Percentiles rank a stretch among this genome's conserved stretches.
Evolutionary conservation across 208 protist species (phyloP).

Genomic region (Trypanosoma congolense): DNA sequence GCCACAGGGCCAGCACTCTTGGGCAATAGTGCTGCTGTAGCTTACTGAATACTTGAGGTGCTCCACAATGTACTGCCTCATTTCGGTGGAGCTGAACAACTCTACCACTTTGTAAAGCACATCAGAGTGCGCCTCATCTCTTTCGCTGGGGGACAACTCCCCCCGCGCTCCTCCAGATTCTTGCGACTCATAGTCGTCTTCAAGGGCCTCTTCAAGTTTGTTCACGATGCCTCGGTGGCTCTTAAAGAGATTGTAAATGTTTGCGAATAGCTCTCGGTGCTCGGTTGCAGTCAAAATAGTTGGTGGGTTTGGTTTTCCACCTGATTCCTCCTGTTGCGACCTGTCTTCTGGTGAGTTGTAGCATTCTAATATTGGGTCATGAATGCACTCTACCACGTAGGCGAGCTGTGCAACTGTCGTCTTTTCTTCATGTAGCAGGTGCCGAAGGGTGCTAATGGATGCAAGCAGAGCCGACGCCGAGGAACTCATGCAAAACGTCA

Average conservation of each 20-base stretch:
- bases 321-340: background rate
- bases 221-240: conserved; percentile 42
- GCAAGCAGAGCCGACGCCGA: conserved; percentile 12
- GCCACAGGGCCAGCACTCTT: conserved; percentile 40
- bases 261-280: conserved; percentile 72
- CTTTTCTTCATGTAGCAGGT: conserved; percentile 61
- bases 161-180: conserved; percentile 6
- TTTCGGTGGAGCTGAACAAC: conserved; percentile 22
- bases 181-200: conserved; percentile 29
- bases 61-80: conserved; percentile 65
- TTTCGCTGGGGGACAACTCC: background rate
- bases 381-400: conserved; percentile 68
- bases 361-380: conserved; percentile 29
- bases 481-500: background rate
- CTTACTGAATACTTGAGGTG: conserved; percentile 77
- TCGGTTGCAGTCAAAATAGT: conserved; percentile 32
- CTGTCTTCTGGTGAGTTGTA: conserved; percentile 5
- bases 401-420: conserved; percentile 39
- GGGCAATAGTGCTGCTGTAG: conserved; percentile 61
- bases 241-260: conserved; percentile 47
- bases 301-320: conserved; percentile 1
- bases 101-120: conserved; percentile 4
- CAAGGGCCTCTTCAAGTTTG: conserved; percentile 33
- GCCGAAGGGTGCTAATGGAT: conserved; percentile 46
- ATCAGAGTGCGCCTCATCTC: background rate